phyloP scores from a whole-genome alignment of 2,329 filamentous ascomycete species.

The Thielaviopsis ethacetica region DNA sequence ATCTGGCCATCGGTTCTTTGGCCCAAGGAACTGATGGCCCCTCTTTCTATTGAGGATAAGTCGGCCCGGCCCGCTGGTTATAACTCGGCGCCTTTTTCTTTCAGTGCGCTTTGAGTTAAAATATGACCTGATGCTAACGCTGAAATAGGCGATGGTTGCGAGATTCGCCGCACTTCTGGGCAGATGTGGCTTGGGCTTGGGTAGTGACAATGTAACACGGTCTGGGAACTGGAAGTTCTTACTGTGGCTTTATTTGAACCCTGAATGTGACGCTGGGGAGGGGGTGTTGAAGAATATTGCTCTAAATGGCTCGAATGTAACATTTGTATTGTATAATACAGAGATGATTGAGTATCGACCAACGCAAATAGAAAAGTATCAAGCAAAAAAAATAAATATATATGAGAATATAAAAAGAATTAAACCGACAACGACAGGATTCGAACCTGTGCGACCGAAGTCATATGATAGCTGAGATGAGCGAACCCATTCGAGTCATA shows the following conservation, averaged over 20 bases:
- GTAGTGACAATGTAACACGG: background rate
- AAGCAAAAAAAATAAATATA: background rate
- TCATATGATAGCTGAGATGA: slow-evolving; percentile 10
- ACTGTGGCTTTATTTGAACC: background rate
- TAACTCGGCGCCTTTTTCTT: background rate
- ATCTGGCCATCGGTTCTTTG: background rate
- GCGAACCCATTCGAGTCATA: slow-evolving; percentile 9
- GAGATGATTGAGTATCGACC: too few relatives aligned
- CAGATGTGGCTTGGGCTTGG: background rate
- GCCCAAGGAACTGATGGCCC: background rate
- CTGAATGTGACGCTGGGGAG: background rate
- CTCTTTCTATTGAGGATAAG: slow-evolving; percentile 2
- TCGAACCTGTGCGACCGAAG: slow-evolving; percentile 11
- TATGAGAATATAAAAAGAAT: too few relatives aligned
- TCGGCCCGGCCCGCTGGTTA: background rate
- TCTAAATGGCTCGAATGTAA: background rate
- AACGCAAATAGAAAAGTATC: too few relatives aligned
- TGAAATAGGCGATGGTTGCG: background rate
- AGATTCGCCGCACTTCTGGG: background rate
- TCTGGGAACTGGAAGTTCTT: background rate
- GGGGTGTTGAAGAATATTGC: background rate
- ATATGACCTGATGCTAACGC: background rate
- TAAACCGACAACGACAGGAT: slow-evolving; percentile 10
- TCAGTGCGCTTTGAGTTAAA: background rate
- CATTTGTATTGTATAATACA: too few relatives aligned